Percentiles rank a stretch among this genome's conserved stretches.
These are phyloP conservation scores for Termitomyces sp. DNA, from an alignment of 768 basidiomycete genomes.

Conservation along the genomic window DNA sequence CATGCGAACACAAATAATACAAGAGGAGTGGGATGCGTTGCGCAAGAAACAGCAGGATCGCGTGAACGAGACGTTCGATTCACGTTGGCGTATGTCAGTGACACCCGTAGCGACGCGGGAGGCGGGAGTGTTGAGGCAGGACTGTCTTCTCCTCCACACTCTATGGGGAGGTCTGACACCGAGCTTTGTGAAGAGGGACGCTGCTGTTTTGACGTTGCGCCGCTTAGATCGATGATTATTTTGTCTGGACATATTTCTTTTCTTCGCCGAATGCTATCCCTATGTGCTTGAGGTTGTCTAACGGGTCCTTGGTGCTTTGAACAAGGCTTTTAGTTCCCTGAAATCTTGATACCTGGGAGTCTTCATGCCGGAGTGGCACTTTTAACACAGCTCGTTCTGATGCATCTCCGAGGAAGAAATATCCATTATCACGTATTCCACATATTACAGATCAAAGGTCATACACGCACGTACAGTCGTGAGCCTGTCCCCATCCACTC, in stretches of 20 bases:
- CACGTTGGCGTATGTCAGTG: slow-evolving; percentile 35
- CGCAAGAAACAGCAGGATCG: slow-evolving; percentile 35
- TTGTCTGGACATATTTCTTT: no score
- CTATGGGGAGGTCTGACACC: slow-evolving; percentile 47
- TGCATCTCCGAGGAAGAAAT: not conserved
- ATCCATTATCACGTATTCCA: not conserved
- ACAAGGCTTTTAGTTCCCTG: not conserved
- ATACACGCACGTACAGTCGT: not conserved
- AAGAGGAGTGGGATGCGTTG: slow-evolving; percentile 36
- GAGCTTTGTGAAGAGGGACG: slow-evolving; percentile 27
- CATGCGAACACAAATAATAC: slow-evolving; percentile 30
- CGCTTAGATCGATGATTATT: no score
- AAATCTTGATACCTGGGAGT: not conserved
- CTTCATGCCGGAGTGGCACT: not conserved
- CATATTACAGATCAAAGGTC: not conserved
- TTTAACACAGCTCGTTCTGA: not conserved
- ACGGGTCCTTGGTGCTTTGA: no score
- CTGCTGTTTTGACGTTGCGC: slow-evolving; percentile 41
- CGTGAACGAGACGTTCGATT: slow-evolving; percentile 34
- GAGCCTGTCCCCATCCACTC: not conserved
- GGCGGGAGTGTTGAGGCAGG: slow-evolving; percentile 40
- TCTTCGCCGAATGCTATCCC: no score
- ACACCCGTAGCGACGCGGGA: slow-evolving; percentile 28
- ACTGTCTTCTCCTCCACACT: slow-evolving; percentile 43
- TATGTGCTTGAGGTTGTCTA: no score